A percentile compares a stretch with the other conserved stretches of the same genome.
Conservation (phyloP, 805 yeast genomes). For the Saccharomycopsis oosterbeekiorum region DNA sequence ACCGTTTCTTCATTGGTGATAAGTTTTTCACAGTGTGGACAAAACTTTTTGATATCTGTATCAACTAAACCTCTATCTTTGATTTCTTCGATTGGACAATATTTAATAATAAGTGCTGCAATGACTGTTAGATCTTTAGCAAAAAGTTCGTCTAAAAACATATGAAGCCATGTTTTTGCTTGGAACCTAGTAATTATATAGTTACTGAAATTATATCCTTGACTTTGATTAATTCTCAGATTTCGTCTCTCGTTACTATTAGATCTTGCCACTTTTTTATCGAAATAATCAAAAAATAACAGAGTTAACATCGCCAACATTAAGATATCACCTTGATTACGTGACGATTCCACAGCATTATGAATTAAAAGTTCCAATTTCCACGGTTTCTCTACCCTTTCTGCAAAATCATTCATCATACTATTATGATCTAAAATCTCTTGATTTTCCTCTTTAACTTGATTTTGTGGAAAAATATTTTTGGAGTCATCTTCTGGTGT, state of each 20-base stretch:
- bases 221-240: conserved; percentile 6
- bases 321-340: conserved; percentile 53
- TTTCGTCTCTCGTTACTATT: neutral
- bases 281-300: conserved; percentile 36
- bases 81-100: conserved; percentile 26
- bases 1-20: conserved; percentile 42
- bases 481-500: neutral
- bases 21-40: conserved; percentile 51
- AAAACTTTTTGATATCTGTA: conserved; percentile 40
- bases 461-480: neutral
- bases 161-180: conserved; percentile 45
- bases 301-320: conserved; percentile 49
- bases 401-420: neutral
- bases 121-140: conserved; percentile 41
- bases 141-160: conserved; percentile 46
- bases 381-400: conserved; percentile 38
- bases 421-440: neutral
- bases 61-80: conserved; percentile 24
- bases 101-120: conserved; percentile 48
- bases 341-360: conserved; percentile 44
- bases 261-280: conserved; percentile 5
- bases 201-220: conserved; percentile 16
- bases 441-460: neutral
- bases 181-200: conserved; percentile 17
- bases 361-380: conserved; percentile 38